These are phyloP conservation scores for Hypseocharis bilobata DNA, from an alignment of 441 rosid species.

Conservation along the genomic window DNA sequence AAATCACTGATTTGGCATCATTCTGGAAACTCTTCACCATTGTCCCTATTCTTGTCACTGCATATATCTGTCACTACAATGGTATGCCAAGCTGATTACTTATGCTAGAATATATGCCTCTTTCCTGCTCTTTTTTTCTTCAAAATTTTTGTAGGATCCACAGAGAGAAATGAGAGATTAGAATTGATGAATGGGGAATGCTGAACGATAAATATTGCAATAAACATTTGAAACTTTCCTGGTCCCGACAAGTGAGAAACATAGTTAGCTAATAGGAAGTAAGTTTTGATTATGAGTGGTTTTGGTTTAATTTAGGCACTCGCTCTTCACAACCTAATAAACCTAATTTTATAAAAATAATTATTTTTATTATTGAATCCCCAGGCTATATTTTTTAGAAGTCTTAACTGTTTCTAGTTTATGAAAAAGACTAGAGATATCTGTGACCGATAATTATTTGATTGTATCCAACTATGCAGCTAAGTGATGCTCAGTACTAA, in stretches of 20 bases:
- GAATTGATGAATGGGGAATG: background rate
- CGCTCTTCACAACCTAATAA: background rate
- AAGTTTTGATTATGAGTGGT: background rate
- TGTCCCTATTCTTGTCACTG: slow-evolving; percentile 22
- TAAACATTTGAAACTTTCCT: too few relatives aligned
- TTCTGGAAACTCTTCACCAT: slow-evolving; percentile 23
- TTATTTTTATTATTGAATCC: background rate
- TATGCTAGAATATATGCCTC: background rate
- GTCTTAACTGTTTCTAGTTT: too few relatives aligned
- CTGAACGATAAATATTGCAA: too few relatives aligned
- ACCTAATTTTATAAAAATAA: background rate
- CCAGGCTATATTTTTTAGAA: too few relatives aligned
- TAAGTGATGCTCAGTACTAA: too few relatives aligned
- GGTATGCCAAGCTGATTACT: slow-evolving; percentile 17
- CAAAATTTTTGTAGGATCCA: background rate
- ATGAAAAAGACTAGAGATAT: too few relatives aligned
- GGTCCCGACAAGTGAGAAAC: too few relatives aligned
- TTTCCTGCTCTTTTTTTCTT: background rate
- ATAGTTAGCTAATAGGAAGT: background rate
- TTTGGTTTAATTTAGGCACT: slow-evolving; percentile 7
- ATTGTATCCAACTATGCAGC: too few relatives aligned
- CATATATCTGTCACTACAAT: slow-evolving; percentile 26
- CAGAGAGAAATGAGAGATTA: background rate
- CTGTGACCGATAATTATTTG: too few relatives aligned
- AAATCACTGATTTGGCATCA: slow-evolving; percentile 17